Evolutionary conservation across 2,329 filamentous ascomycete genomes (phyloP), one percentile per base, ranked within the genome.

Genomic region (Arthrobotrys iridis): DNA sequence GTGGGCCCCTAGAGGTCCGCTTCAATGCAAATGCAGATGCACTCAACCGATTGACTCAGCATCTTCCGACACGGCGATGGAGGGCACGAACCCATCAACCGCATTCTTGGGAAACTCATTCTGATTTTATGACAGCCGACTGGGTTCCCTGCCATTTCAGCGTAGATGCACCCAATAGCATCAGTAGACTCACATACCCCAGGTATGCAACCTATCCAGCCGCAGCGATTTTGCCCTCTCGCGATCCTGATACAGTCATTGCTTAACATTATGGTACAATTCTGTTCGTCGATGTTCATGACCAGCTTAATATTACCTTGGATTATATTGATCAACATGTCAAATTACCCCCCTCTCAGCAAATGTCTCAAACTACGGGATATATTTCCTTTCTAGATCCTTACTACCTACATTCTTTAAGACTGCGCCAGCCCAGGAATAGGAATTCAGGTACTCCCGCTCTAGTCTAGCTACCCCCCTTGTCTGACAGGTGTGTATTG

Each of bases 381-480:
- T 45, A 55, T 7, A 18, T 62, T 74, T 64, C 70, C 62, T 33
- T 41, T 50, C 55, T 46, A 13, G 18, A 52, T 20, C 40, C 30
- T 40, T 33, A 40, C 20, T 2, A 26, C 30, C 37, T 15, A 20
- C 59, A 65, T 40, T 35, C 55, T 55, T n/a, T 57, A 59, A 55
- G 55, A 66, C 70, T 74, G 60, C 70, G 70, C 70, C 70, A 55
- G 18, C 70, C 70, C 70, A 74, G 70, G 70, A 74, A 74, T 74
- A 74, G 70, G 52, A 28, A 55, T 62, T 74, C 70, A 74, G 70
- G 70, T 74, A 74, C 70, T 55, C 70, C 70, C 62, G 60, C 40
- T 46, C 55, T 52, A 4, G 22, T 40, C 35, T 24, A 43, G 13
- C 28, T 28, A 43, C 13, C 43, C 33, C 68, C 33, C 68, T 24